A percentile compares a stretch with the other conserved stretches of the same genome.
Evolutionary conservation across 371 early-diverging fungal genomes (phyloP).

Genomic region (Batkoa obscura): DNA sequence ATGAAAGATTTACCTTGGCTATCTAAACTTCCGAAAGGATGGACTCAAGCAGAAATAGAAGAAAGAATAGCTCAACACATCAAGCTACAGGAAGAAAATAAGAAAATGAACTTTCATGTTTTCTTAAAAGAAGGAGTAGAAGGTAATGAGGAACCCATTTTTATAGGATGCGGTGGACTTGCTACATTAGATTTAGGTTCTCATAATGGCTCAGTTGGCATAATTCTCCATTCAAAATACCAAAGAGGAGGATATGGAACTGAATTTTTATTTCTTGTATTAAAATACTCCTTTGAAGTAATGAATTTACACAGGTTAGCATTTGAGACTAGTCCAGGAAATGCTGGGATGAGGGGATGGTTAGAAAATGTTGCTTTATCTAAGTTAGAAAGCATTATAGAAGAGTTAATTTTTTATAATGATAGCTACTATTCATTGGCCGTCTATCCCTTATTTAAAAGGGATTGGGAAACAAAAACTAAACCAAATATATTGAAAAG

Average conservation of each 20-base stretch:
- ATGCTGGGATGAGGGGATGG: not conserved
- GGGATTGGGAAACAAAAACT: not conserved
- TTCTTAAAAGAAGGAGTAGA: not conserved
- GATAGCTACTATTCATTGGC: not conserved
- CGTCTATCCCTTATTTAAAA: not conserved
- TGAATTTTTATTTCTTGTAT: not conserved
- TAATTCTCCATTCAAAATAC: not conserved
- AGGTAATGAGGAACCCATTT: not conserved
- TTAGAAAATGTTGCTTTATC: not conserved
- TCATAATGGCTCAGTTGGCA: not conserved
- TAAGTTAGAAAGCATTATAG: not conserved
- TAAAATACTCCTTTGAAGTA: not conserved
- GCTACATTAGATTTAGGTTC: not conserved
- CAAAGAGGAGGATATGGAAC: not conserved
- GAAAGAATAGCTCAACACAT: not conserved
- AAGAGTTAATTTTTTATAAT: not conserved
- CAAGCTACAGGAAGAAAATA: not conserved
- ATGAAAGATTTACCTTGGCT: not conserved
- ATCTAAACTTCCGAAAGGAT: not conserved
- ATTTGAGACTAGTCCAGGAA: not conserved
- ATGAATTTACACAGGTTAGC: not conserved
- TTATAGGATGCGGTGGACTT: not conserved
- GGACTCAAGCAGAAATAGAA: not conserved
- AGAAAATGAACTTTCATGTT: not conserved
- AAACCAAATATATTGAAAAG: not conserved